A percentile compares a stretch with the other conserved stretches of the same genome.
phyloP scores from a whole-genome alignment of 2,329 filamentous ascomycete species.

The Neurospora sp. region DNA sequence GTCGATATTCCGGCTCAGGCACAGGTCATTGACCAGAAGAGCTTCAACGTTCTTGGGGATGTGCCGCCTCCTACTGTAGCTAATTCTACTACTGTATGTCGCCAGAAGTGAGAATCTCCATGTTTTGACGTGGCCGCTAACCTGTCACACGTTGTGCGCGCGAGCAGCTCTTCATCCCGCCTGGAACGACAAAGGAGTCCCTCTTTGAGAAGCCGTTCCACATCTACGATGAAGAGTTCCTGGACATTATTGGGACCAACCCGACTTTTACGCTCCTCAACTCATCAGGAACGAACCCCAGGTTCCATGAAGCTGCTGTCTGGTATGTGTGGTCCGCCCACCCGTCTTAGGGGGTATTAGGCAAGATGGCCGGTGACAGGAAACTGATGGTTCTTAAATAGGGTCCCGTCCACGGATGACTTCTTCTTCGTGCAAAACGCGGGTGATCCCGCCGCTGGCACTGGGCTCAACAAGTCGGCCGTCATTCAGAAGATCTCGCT shows the following conservation, averaged over 20 bases:
- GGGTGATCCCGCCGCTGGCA: conserved; percentile 35
- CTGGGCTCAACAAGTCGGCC: conserved; percentile 39
- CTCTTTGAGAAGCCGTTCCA: conserved; percentile 32
- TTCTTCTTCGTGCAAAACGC: conserved; percentile 46
- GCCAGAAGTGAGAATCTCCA: not conserved
- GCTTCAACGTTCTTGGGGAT: conserved; percentile 30
- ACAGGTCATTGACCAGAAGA: conserved; percentile 33
- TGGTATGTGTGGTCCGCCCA: conserved; percentile 28
- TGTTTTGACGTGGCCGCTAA: not conserved
- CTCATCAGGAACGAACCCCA: conserved; percentile 30
- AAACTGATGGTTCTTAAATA: conserved; percentile 22
- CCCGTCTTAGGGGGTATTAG: not conserved
- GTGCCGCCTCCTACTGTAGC: conserved; percentile 27
- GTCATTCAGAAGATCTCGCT: conserved; percentile 41
- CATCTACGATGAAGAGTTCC: conserved; percentile 41
- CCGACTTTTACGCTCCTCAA: conserved; percentile 41
- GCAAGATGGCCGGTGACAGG: not conserved
- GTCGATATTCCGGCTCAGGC: conserved; percentile 23
- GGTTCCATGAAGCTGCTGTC: conserved; percentile 47
- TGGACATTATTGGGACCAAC: conserved; percentile 35
- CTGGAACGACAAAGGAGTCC: conserved; percentile 28
- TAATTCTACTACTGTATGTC: conserved; percentile 27
- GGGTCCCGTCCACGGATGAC: conserved; percentile 34
- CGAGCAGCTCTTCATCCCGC: conserved; percentile 31
- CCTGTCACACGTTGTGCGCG: not conserved